phyloP scores from a whole-genome alignment of 2,329 filamentous ascomycete genomes.

The Ophiostoma tasmaniense region DNA sequence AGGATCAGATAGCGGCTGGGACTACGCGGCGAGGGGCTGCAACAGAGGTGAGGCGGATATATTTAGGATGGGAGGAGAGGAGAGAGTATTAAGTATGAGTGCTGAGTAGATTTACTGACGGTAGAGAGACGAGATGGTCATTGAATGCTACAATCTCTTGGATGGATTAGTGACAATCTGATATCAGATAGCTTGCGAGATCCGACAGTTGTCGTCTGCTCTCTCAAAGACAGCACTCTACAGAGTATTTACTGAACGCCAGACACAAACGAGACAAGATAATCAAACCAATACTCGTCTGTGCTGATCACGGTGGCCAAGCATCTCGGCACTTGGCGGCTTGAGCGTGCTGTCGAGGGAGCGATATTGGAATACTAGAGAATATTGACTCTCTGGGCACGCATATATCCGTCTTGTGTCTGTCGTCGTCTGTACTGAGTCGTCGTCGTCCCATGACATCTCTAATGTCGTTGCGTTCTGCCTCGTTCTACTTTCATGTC shows the following conservation, averaged over 20 bases:
- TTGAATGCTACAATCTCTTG: too few relatives aligned
- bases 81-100: neutral
- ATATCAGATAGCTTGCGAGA: too few relatives aligned
- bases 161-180: too few relatives aligned
- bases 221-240: too few relatives aligned
- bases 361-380: too few relatives aligned
- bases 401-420: neutral
- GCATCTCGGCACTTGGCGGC: slow-evolving; percentile 9
- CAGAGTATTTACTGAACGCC: too few relatives aligned
- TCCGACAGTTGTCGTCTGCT: too few relatives aligned
- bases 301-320: neutral
- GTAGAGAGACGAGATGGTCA: too few relatives aligned
- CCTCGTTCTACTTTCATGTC: neutral
- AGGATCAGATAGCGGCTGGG: neutral
- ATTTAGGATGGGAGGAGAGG: neutral
- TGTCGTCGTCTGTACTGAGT: neutral
- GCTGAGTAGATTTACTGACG: too few relatives aligned
- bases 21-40: neutral
- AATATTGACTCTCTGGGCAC: neutral
- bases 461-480: neutral
- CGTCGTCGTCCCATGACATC: neutral
- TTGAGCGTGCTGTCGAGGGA: neutral
- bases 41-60: neutral
- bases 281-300: neutral
- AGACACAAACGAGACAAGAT: neutral